Evolutionary conservation across 148 eudicot species (phyloP).

Genomic region (Amaranthus palmeri): DNA sequence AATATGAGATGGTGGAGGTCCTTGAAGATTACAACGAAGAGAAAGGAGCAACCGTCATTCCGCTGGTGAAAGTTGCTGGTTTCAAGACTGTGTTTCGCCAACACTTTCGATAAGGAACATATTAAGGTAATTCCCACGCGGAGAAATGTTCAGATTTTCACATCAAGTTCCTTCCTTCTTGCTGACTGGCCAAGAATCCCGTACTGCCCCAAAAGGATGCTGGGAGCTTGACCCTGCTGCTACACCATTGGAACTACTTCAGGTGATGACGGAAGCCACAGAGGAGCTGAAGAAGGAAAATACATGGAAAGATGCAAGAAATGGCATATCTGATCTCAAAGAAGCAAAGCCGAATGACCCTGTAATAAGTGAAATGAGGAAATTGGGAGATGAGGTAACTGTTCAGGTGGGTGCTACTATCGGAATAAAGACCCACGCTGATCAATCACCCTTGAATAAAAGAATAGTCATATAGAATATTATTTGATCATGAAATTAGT

Average conservation of each 20-base stretch:
- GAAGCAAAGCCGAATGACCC: background rate
- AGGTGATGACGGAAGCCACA: conserved; percentile 35
- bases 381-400: conserved; percentile 11
- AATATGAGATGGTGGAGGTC: conserved; percentile 73
- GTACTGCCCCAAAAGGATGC: conserved; percentile 55
- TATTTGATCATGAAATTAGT: conserved; percentile 1
- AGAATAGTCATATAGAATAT: too few species aligned
- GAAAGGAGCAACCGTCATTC: conserved; percentile 46
- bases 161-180: conserved; percentile 70
- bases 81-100: conserved; percentile 61
- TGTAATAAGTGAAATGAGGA: conserved; percentile 15
- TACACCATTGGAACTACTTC: conserved; percentile 57
- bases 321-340: background rate
- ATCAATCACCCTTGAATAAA: background rate
- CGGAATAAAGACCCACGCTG: conserved; percentile 10
- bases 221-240: conserved; percentile 85
- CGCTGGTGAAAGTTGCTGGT: conserved; percentile 63
- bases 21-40: conserved; percentile 55
- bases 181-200: conserved; percentile 65
- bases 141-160: conserved; percentile 73
- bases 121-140: conserved; percentile 47
- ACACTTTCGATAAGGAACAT: conserved; percentile 32
- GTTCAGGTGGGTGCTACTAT: conserved; percentile 14
- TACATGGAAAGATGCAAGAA: conserved; percentile 7
- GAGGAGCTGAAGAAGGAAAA: conserved; percentile 21